These are phyloP conservation scores for Penicillium sp. DNA, from an alignment of 2,329 filamentous ascomycete genomes.

Conservation along the genomic window DNA sequence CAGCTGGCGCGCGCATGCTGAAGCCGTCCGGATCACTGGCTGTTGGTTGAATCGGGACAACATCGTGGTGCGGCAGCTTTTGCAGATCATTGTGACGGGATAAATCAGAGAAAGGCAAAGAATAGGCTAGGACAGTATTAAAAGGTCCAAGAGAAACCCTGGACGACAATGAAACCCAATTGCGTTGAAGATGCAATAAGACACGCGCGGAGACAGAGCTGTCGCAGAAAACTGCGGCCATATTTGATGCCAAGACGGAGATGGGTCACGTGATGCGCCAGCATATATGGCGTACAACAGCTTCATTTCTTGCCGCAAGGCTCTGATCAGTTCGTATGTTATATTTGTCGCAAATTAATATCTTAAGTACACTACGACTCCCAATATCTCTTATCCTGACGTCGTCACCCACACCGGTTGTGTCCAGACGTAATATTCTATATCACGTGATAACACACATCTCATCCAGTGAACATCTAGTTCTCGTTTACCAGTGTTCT, in stretches of 20 bases:
- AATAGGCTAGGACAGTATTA: too few species aligned
- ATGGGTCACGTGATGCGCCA: constrained; percentile 25
- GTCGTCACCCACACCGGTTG: neutral
- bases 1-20: constrained; percentile 32
- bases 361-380: neutral
- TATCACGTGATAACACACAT: neutral
- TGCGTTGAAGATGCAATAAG: constrained; percentile 7
- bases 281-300: neutral
- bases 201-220: constrained; percentile 13
- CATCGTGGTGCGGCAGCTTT: constrained; percentile 42
- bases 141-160: neutral
- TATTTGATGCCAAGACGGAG: constrained; percentile 40
- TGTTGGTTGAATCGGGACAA: constrained; percentile 40
- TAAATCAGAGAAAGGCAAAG: neutral
- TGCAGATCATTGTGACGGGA: constrained; percentile 41
- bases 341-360: neutral
- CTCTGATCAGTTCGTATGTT: neutral
- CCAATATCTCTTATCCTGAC: too few species aligned
- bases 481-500: neutral
- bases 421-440: neutral
- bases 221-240: constrained; percentile 37
- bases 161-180: neutral
- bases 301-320: neutral
- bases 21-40: constrained; percentile 30
- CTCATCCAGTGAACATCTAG: neutral